Conservation (phyloP, 2,329 filamentous ascomycete species). For the Penicillium sp. region DNA sequence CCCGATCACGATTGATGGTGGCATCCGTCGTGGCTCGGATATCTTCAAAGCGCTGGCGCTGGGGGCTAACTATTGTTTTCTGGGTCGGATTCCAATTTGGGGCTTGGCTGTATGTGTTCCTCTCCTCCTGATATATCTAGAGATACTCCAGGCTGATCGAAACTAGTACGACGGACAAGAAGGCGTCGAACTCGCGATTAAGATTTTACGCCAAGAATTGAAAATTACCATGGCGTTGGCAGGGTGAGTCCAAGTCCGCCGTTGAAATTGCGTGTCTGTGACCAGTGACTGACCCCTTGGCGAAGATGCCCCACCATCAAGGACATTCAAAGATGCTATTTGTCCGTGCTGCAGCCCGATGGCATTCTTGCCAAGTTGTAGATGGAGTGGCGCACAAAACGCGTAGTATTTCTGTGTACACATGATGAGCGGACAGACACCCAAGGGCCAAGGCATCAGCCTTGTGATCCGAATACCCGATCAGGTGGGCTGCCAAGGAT, state of each 20-base stretch:
- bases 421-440: not conserved
- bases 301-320: conserved; percentile 30
- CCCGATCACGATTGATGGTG: conserved; percentile 36
- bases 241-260: conserved; percentile 24
- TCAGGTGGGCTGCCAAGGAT: conserved; percentile 17
- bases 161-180: conserved; percentile 35
- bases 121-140: not conserved
- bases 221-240: conserved; percentile 35
- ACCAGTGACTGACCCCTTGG: not conserved
- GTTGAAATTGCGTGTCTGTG: not conserved
- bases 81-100: conserved; percentile 33
- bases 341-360: conserved; percentile 30
- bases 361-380: conserved; percentile 33
- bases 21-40: conserved; percentile 38
- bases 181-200: conserved; percentile 37
- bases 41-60: conserved; percentile 42
- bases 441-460: not conserved
- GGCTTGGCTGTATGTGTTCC: conserved; percentile 3
- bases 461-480: conserved; percentile 10
- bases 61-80: conserved; percentile 35
- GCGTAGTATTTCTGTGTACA: not conserved
- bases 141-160: conserved; percentile 1
- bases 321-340: conserved; percentile 33
- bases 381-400: not conserved
- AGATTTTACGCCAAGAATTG: conserved; percentile 35